Percentiles rank a stretch among this genome's conserved stretches.
Conservation (phyloP, 371 early-diverging fungal genomes). For the Mucor racemosus region DNA sequence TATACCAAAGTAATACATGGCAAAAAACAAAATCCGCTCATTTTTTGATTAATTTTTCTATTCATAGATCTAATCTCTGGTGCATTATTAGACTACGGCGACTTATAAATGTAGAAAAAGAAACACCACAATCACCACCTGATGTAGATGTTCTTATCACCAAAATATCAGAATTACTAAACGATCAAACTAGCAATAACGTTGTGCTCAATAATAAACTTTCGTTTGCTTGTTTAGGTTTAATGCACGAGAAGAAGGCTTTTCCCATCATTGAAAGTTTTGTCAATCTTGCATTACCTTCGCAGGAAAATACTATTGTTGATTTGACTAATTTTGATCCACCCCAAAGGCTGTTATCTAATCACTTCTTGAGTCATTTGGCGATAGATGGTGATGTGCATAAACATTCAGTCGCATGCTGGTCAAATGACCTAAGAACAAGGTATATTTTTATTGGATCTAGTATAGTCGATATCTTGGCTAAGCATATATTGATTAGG, state of each 20-base stretch:
- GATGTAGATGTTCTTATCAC: not conserved
- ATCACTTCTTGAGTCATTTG: slow-evolving; percentile 9
- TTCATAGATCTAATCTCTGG: slow-evolving; percentile 19
- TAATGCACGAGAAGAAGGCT: slow-evolving; percentile 1
- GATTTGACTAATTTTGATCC: slow-evolving; percentile 9
- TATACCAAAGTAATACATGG: not conserved
- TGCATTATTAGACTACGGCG: slow-evolving; percentile 26
- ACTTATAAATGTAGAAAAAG: not conserved
- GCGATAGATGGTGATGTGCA: not conserved
- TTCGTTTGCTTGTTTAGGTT: slow-evolving; percentile 1
- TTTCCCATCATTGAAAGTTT: slow-evolving; percentile 17
- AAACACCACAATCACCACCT: not conserved
- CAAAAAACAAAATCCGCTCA: not conserved
- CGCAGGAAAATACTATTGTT: not conserved
- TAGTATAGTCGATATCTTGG: not conserved
- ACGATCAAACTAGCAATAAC: not conserved
- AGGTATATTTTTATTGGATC: slow-evolving; percentile 1
- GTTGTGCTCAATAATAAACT: not conserved
- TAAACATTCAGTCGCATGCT: not conserved
- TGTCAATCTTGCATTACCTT: slow-evolving; percentile 6
- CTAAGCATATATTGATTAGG: not conserved
- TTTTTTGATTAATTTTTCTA: not conserved
- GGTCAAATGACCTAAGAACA: slow-evolving; percentile 16
- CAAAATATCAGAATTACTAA: not conserved
- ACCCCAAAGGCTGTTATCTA: not conserved